These are phyloP conservation scores for Plantago coronopus DNA, from an alignment of 305 asterid species.

Conservation along the genomic window DNA sequence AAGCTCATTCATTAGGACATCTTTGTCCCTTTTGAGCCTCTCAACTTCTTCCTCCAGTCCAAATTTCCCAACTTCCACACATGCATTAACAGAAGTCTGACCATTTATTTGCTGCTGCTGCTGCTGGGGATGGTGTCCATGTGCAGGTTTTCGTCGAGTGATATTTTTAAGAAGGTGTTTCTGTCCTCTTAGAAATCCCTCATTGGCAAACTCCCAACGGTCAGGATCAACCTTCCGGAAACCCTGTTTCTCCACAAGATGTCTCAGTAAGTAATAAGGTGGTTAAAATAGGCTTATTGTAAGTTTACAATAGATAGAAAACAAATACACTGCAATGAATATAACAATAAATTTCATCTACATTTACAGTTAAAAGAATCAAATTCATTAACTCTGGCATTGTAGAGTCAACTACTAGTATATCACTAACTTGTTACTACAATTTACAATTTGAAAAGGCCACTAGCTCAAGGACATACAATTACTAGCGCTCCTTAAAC, in stretches of 20 bases:
- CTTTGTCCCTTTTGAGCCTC: constrained; percentile 84
- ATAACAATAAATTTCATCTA: no score
- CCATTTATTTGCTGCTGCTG: constrained; percentile 57
- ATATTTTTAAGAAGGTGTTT: constrained; percentile 75
- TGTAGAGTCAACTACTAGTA: no score
- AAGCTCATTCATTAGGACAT: constrained; percentile 88
- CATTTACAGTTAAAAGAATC: no score
- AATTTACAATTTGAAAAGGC: no score
- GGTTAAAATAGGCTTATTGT: no score
- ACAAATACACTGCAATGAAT: neutral
- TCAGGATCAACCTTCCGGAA: constrained; percentile 92
- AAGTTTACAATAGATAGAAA: neutral
- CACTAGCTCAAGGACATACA: no score
- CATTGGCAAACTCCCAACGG: constrained; percentile 90
- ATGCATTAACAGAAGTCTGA: constrained; percentile 60
- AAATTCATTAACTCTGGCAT: no score
- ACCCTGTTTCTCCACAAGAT: constrained; percentile 46
- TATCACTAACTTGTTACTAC: no score
- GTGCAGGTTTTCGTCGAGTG: constrained; percentile 71
- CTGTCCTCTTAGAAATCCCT: constrained; percentile 89
- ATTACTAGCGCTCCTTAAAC: no score
- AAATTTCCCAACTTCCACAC: constrained; percentile 90
- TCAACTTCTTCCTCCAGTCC: constrained; percentile 94
- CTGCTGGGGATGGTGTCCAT: constrained; percentile 56
- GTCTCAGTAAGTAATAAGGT: neutral